Percentiles rank a stretch among this genome's conserved stretches.
phyloP scores from a whole-genome alignment of 768 basidiomycete genomes.

The Podaxis sp. region DNA sequence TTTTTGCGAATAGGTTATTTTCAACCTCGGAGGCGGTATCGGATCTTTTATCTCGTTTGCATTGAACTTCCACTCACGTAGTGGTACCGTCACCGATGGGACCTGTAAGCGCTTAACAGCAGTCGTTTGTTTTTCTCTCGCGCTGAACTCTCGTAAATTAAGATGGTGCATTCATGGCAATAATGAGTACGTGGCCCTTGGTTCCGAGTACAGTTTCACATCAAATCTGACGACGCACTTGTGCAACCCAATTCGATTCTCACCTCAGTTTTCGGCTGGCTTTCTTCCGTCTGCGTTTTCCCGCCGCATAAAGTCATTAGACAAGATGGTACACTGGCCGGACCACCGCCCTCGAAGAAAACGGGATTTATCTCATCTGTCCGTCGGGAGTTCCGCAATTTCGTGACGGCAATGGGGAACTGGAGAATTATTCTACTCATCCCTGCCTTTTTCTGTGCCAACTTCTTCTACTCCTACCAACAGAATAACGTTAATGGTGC shows the following conservation, averaged over 20 bases:
- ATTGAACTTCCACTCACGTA: constrained; percentile 23
- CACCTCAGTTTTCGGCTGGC: constrained; percentile 20
- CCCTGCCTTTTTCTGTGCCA: constrained; percentile 27
- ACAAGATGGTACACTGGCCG: constrained; percentile 21
- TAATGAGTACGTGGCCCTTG: constrained; percentile 21
- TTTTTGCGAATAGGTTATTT: constrained; percentile 18
- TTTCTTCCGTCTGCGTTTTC: constrained; percentile 18
- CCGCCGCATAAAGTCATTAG: constrained; percentile 24
- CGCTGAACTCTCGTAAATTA: neutral
- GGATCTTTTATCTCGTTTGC: constrained; percentile 26
- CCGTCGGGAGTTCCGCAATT: constrained; percentile 18
- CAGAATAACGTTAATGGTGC: constrained; percentile 24
- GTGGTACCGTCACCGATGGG: constrained; percentile 24
- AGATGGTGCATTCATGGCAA: constrained; percentile 26
- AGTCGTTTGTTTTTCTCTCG: neutral
- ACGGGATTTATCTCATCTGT: constrained; percentile 15
- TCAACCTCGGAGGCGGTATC: constrained; percentile 26
- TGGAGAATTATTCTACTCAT: constrained; percentile 24
- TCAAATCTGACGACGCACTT: neutral
- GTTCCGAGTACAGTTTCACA: neutral
- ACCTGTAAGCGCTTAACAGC: constrained; percentile 18
- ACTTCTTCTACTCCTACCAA: constrained; percentile 28
- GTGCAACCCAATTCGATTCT: neutral
- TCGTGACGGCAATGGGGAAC: constrained; percentile 17
- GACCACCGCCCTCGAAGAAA: constrained; percentile 16